Evolutionary conservation across 805 yeast species (phyloP).

Genomic region (Candida coquimbonensis): DNA sequence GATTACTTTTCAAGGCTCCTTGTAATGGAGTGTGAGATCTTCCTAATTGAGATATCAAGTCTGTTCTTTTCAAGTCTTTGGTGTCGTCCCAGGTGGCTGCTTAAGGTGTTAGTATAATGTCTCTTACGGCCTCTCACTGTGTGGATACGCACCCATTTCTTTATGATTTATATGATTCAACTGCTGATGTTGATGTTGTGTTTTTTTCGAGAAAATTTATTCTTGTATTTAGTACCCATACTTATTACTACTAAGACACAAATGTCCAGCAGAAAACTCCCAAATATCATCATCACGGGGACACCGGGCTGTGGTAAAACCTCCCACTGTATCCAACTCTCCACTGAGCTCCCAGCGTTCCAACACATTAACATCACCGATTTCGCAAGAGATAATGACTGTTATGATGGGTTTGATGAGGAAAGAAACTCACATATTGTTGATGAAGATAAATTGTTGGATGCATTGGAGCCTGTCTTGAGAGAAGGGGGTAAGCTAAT

Average conservation of each 20-base stretch:
- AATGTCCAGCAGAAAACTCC: slow-evolving; percentile 23
- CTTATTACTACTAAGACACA: not conserved
- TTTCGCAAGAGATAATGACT: slow-evolving; percentile 68
- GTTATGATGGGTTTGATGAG: slow-evolving; percentile 81
- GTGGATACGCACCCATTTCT: too few relatives aligned
- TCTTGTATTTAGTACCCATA: not conserved
- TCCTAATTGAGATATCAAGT: slow-evolving; percentile 6
- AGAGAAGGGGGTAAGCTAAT: slow-evolving; percentile 82
- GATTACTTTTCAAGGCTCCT: slow-evolving; percentile 9
- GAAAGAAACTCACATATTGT: slow-evolving; percentile 81
- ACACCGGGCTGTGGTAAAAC: slow-evolving; percentile 93
- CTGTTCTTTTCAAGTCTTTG: not conserved
- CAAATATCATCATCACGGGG: slow-evolving; percentile 89
- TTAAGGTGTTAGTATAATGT: too few relatives aligned
- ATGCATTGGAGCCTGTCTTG: slow-evolving; percentile 69
- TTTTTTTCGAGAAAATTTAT: not conserved
- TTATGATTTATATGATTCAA: too few relatives aligned
- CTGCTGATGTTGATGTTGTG: not conserved
- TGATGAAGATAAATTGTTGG: slow-evolving; percentile 85
- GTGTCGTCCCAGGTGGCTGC: too few relatives aligned
- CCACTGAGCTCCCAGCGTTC: slow-evolving; percentile 40
- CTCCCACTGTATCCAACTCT: slow-evolving; percentile 60
- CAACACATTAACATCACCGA: slow-evolving; percentile 64
- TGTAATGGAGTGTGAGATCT: slow-evolving; percentile 13
- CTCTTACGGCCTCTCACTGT: too few relatives aligned